Base-by-base conservation (phyloP, 78 protist species). In the Dictyostelium purpureum region DNA sequence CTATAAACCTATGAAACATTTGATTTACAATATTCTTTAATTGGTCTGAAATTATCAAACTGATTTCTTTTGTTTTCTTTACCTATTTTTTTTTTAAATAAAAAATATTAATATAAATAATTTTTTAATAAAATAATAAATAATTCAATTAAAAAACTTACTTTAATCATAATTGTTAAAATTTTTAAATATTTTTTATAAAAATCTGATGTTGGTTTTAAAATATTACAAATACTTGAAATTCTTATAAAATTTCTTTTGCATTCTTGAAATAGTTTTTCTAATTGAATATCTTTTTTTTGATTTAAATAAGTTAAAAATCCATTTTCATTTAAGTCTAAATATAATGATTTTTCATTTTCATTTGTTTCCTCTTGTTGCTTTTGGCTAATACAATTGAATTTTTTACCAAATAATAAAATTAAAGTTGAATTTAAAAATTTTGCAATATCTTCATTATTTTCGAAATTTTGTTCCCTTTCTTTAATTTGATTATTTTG, bases 171-270 rank as follows among this genome's bases (percentile, higher is more conserved):
- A 42, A 11, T 42, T 38, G 59, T 56, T 40, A 83, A 1, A 40
- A 85, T 56, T 26, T 73, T 37, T 52, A 85, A 28, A 74, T 42
- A 85, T 66, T 56, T 73, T 35, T 37, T 28, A 61, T 85, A 85
- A 33, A 85, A 85, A 73, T 85, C 92, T 4, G 92, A 85, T 10
- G 92, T 85, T 47, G 92, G 76, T 61, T 85, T 70, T 42, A 85
- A 61, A n/a, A 51, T 5, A 5, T 49, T 45, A 45, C 70, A 71
- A 2, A 85, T 85, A 43, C 42, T 59, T 42, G 92, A 85, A 21
- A 85, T 73, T 59, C 92, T 70, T 31, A 14, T 51, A 35, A 85
- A 61, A 28, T 73, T 85, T 74, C 82, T 51, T 85, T 85, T 67
- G 35, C 74, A 73, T 73, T 85, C 92, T 73, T 85, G 71, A 42